Evolutionary conservation across 2,329 filamentous ascomycete genomes (phyloP).

Genomic region (Alternaria atra): DNA sequence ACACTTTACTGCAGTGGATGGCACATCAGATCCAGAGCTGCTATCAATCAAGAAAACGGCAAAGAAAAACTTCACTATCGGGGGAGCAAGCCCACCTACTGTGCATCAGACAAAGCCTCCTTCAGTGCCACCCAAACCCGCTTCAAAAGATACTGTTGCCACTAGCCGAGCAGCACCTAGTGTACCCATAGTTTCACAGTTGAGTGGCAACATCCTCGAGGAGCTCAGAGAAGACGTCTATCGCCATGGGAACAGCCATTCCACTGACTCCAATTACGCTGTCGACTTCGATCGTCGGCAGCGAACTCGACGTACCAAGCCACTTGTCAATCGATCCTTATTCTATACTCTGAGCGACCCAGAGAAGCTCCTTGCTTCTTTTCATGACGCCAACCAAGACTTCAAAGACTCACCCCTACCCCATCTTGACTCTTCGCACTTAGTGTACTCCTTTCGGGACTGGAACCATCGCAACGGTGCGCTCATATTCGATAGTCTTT

Average conservation of each 20-base stretch:
- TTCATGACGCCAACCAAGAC: slow-evolving; percentile 36
- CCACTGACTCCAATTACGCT: slow-evolving; percentile 22
- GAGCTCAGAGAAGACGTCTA: slow-evolving; percentile 38
- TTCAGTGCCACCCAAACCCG: background rate
- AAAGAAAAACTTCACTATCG: slow-evolving; percentile 33
- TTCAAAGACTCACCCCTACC: slow-evolving; percentile 43
- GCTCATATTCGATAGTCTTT: slow-evolving; percentile 51
- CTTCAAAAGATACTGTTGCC: background rate
- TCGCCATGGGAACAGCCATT: slow-evolving; percentile 20
- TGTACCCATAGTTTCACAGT: slow-evolving; percentile 31
- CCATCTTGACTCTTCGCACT: slow-evolving; percentile 44
- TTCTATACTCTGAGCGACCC: slow-evolving; percentile 46
- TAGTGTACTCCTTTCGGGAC: slow-evolving; percentile 43
- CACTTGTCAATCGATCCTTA: slow-evolving; percentile 45
- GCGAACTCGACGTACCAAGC: slow-evolving; percentile 23
- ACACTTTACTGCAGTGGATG: slow-evolving; percentile 16
- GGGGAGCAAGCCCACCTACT: slow-evolving; percentile 4
- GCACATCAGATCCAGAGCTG: slow-evolving; percentile 10
- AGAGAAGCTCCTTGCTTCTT: slow-evolving; percentile 46
- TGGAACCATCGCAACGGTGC: slow-evolving; percentile 47
- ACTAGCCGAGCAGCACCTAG: background rate
- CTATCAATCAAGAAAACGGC: slow-evolving; percentile 27
- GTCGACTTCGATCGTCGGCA: slow-evolving; percentile 31
- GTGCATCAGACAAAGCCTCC: background rate
- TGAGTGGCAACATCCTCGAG: slow-evolving; percentile 42